Evolutionary conservation across 371 early-diverging fungal genomes (phyloP), one percentile per base, ranked within the genome.

Genomic region (Actinomortierella wolfii): DNA sequence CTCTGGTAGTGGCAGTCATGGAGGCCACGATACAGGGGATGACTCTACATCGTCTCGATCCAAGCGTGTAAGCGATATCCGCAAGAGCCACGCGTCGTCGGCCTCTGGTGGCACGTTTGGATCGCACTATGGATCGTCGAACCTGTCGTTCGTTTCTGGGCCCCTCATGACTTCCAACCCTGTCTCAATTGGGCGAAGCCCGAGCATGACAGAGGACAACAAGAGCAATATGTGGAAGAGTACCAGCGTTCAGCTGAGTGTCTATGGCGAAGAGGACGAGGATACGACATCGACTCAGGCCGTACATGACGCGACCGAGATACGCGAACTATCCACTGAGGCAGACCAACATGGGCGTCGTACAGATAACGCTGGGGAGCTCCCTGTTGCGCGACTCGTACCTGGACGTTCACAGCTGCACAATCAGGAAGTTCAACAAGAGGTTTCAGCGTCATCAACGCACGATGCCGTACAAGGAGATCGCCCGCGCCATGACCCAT

Each of bases 181-280:
- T 14, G 25, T 66, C 17, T 62, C 59, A 17, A 20, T 51, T 0
- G 61, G 48, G 2, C 51, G 62, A 5, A 50, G 29, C 21, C 45
- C 55, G 14, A 40, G 49, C 34, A 15, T 47, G 6, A 47, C 21
- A 47, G 57, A 17, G 40, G 26, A 1, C 17, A 53, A 20, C 47
- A 34, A 3, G 9, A 6, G 54, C 52, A 9, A 55, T 51, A 24
- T 47, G 17, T 18, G 6, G 50, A 42, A 54, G 28, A 56, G 47
- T 56, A 67, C 60, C 53, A 54, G 15, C 29, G 54, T 61, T 49
- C 61, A 61, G 4, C 23, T 67, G 41, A 67, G 67, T 23, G 67
- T 61, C 2, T 67, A 61, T 54, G 67, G 61, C 25, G 45, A 61
- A n/a, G 61, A 61, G 0, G 61, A 67, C 41, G 61, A 49, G 6